Evolutionary conservation across 75 land plant species (phyloP).

Genomic region (Pinus tabuliformis): DNA sequence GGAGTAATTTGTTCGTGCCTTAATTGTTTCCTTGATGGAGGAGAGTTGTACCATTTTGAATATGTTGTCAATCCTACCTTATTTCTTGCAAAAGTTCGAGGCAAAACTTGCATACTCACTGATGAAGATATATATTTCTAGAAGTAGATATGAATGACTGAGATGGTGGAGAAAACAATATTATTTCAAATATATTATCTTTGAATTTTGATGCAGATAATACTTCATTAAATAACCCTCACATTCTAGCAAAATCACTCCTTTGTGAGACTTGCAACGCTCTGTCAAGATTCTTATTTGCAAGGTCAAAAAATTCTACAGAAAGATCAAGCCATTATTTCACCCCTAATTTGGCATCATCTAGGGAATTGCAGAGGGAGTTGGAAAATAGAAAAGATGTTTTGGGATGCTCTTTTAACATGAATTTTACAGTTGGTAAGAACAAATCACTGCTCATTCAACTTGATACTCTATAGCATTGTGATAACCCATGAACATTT

Average conservation of each 20-base stretch:
- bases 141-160: neutral
- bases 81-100: too few relatives aligned
- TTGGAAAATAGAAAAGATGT: neutral
- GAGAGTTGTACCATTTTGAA: too few relatives aligned
- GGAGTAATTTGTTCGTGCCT: too few relatives aligned
- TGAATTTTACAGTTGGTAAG: too few relatives aligned
- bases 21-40: too few relatives aligned
- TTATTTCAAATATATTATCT: conserved; percentile 66
- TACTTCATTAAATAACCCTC: conserved; percentile 27
- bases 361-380: neutral
- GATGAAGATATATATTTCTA: neutral
- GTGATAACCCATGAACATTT: too few relatives aligned
- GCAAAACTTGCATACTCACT: too few relatives aligned
- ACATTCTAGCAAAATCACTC: conserved; percentile 35
- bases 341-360: neutral
- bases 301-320: conserved; percentile 51
- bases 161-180: conserved; percentile 41
- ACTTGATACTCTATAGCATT: too few relatives aligned
- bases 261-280: conserved; percentile 20
- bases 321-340: conserved; percentile 10
- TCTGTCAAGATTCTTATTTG: conserved; percentile 75
- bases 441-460: too few relatives aligned
- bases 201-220: conserved; percentile 55
- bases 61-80: too few relatives aligned
- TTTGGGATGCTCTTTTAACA: neutral